phyloP scores from a whole-genome alignment of 192 early-diverging fungal genomes.

The Funneliformis geosporum region DNA sequence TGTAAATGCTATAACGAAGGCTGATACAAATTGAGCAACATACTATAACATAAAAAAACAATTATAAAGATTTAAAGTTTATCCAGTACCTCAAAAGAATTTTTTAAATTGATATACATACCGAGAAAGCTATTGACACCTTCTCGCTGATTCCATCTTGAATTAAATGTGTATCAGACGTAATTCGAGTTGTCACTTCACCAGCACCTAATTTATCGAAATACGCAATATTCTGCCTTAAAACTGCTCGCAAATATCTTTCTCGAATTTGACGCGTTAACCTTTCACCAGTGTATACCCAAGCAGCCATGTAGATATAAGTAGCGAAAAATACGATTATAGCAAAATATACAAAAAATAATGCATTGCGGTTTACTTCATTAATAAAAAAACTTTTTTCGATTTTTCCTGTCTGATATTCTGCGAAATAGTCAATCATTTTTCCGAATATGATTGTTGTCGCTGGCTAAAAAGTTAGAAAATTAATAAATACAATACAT shows the following conservation, averaged over 20 bases:
- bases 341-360: constrained; percentile 40
- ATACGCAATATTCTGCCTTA: constrained; percentile 89
- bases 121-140: constrained; percentile 61
- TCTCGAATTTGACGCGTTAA: constrained; percentile 69
- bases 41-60: constrained; percentile 8
- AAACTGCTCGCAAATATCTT: constrained; percentile 71
- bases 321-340: constrained; percentile 50
- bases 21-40: constrained; percentile 63
- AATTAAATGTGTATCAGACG: constrained; percentile 84
- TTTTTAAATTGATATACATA: background rate
- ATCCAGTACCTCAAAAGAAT: background rate
- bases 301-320: constrained; percentile 57
- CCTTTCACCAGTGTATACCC: constrained; percentile 48
- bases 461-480: background rate
- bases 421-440: constrained; percentile 22
- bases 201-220: constrained; percentile 83
- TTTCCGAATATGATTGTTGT: constrained; percentile 13
- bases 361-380: background rate
- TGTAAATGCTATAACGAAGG: constrained; percentile 62
- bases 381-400: background rate
- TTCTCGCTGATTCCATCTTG: constrained; percentile 91
- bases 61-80: background rate
- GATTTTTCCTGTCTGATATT: background rate
- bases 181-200: constrained; percentile 81
- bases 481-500: background rate